Evolutionary conservation across 495 filamentous ascomycete species (phyloP).

Genomic region (Polyplosphaeria fusca): DNA sequence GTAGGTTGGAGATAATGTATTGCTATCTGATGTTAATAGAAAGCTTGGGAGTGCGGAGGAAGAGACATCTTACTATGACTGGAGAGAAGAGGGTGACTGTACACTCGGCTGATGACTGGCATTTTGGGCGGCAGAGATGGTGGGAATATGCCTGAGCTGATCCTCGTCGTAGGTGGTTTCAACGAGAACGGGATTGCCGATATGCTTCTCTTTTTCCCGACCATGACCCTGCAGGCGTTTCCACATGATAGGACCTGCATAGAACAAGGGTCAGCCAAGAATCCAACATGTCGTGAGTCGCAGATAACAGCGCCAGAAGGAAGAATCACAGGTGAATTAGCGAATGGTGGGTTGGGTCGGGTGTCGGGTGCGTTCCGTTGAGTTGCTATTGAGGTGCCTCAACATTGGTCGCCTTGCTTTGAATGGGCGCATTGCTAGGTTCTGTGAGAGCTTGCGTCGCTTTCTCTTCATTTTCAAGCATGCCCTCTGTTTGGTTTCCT

Average conservation of each 20-base stretch:
- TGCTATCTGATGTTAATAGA: conserved; percentile 7
- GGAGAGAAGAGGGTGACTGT: neutral
- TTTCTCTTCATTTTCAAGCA: no score
- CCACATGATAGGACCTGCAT: conserved; percentile 28
- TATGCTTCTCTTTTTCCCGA: conserved; percentile 45
- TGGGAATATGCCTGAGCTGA: conserved; percentile 31
- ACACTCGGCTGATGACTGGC: no score
- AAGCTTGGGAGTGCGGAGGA: neutral
- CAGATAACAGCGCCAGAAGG: no score
- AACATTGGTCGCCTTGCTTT: no score
- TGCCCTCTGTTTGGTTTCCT: no score
- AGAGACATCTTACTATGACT: neutral
- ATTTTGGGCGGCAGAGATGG: conserved; percentile 25
- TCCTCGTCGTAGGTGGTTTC: conserved; percentile 45
- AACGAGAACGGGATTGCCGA: conserved; percentile 48
- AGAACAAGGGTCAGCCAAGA: conserved; percentile 5
- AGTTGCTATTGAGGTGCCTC: no score
- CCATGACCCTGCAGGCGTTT: conserved; percentile 33
- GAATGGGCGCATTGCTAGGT: no score
- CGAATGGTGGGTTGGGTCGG: no score
- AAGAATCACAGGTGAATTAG: no score
- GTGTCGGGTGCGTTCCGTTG: no score
- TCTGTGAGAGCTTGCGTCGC: no score
- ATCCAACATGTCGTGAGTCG: no score
- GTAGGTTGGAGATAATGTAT: conserved; percentile 14